These are phyloP conservation scores for Ilyonectria robusta DNA, from an alignment of 2,329 filamentous ascomycete species.

Conservation along the genomic window DNA sequence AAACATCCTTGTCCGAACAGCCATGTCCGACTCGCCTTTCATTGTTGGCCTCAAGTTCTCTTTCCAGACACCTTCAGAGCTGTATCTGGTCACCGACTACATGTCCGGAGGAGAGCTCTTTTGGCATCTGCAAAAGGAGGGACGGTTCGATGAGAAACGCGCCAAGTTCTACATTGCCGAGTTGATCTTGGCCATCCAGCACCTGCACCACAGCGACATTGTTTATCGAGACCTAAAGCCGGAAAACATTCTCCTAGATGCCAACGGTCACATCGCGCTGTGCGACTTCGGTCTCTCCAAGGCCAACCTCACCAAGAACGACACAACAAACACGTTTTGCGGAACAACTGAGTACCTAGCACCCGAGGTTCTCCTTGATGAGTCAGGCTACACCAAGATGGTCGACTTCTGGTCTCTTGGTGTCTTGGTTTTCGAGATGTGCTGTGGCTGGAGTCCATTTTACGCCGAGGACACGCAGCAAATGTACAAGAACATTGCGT, in stretches of 20 bases:
- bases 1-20: conserved; percentile 96
- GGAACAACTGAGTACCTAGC: conserved; percentile 98
- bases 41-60: conserved; percentile 99
- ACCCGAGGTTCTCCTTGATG: conserved; percentile 93
- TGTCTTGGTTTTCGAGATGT: conserved; percentile 99
- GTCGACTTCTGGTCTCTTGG: conserved; percentile 99
- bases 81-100: conserved; percentile 99
- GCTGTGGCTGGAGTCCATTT: conserved; percentile 98
- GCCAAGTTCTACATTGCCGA: conserved; percentile 99
- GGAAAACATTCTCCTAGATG: conserved; percentile 96
- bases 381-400: conserved; percentile 99
- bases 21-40: conserved; percentile 95
- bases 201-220: conserved; percentile 96
- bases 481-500: conserved; percentile 99
- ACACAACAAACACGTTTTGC: conserved; percentile 98
- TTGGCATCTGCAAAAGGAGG: conserved; percentile 98
- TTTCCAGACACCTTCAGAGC: conserved; percentile 95
- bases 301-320: conserved; percentile 95
- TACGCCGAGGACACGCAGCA: conserved; percentile 99
- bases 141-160: conserved; percentile 92
- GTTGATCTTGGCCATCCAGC: conserved; percentile 93
- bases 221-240: conserved; percentile 98
- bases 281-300: conserved; percentile 99
- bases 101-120: conserved; percentile 99
- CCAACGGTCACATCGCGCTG: conserved; percentile 96